Conservation (phyloP, 257 asterid species). For the Catharanthus roseus region DNA sequence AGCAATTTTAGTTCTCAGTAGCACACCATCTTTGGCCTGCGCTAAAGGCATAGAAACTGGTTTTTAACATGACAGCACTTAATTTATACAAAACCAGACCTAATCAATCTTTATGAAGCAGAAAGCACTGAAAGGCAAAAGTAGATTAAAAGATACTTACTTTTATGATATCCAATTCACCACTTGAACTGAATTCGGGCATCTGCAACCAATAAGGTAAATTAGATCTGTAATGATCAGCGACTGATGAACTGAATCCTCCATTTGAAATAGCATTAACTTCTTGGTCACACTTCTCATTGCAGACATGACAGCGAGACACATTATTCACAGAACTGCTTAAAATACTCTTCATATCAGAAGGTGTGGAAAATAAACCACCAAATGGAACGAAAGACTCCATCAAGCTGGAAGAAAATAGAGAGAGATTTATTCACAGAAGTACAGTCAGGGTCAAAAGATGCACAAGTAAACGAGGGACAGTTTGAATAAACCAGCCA, state of each 20-base stretch:
- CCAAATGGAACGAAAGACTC: slow-evolving; percentile 96
- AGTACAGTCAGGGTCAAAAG: not conserved
- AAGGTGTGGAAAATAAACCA: slow-evolving; percentile 72
- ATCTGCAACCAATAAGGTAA: slow-evolving; percentile 55
- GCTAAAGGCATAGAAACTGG: slow-evolving; percentile 40
- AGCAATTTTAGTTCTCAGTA: slow-evolving; percentile 37
- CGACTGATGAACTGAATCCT: slow-evolving; percentile 28
- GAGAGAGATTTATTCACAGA: slow-evolving; percentile 6
- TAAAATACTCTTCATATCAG: slow-evolving; percentile 38
- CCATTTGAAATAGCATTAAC: slow-evolving; percentile 37
- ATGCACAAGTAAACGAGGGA: not conserved
- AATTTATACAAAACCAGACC: too few relatives aligned
- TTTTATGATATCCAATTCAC: slow-evolving; percentile 31
- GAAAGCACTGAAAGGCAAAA: too few relatives aligned
- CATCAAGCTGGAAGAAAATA: slow-evolving; percentile 68
- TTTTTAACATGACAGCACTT: slow-evolving; percentile 29
- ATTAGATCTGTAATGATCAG: slow-evolving; percentile 30
- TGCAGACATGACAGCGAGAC: slow-evolving; percentile 55
- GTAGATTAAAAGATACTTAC: slow-evolving; percentile 30
- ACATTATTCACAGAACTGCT: slow-evolving; percentile 31
- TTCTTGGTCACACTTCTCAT: slow-evolving; percentile 66
- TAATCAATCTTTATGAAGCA: too few relatives aligned
- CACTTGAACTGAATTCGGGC: slow-evolving; percentile 24
- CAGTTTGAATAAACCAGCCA: not conserved
- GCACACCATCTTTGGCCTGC: slow-evolving; percentile 83